Base-by-base conservation (phyloP, 1,284 basidiomycete genomes). In the Cryptococcus maquisensis region DNA sequence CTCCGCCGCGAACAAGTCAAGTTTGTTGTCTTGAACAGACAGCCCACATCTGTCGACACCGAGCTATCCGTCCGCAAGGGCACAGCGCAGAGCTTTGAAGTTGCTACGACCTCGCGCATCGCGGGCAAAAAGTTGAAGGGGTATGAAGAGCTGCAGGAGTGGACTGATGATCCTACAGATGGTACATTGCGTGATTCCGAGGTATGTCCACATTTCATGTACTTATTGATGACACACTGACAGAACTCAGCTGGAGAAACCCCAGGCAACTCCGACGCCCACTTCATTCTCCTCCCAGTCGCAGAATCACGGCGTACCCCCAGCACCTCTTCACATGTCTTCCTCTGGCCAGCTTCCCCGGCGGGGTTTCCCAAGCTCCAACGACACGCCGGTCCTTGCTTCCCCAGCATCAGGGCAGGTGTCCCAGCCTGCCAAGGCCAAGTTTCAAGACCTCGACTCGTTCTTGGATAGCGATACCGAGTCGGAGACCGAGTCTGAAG, bases 1-100 rank as follows among this genome's bases (percentile, higher is more conserved):
- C 77, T 95, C 37, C 78, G 91, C 51, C 79, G 84, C 42, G 90
- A 92, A 65, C 91, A 95, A 69, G 85, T 91, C 21, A 81, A 79
- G 53, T 77, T 88, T 41, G 84, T 94, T 0, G 73, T 95, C 41
- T 84, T 88, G 24, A 85, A 86, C 7, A 87, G 90, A 65, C 56
- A 61, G 7, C 56, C 59, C 2, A 53, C 46, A 16, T 57, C 61
- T 20, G 67, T 73, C 4, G 73, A 20, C 16, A 37, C 46, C 23
- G 44, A 23, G 32, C 1, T 32, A 32, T 32, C 28, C 10, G 10
- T 3, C 5, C 37, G 41, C 4, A 45, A 37, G 37, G 51, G n/a
- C 12, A 35, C 18, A 28, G 53, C 43, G 32, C 37, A 39, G 28
- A 64, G 60, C 3, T 64, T 64, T 28, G 63, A 71, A 24, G 64